Evolutionary conservation across 805 yeast species (phyloP), one percentile per base, ranked within the genome.

Genomic region (Candida palmyrensis): DNA sequence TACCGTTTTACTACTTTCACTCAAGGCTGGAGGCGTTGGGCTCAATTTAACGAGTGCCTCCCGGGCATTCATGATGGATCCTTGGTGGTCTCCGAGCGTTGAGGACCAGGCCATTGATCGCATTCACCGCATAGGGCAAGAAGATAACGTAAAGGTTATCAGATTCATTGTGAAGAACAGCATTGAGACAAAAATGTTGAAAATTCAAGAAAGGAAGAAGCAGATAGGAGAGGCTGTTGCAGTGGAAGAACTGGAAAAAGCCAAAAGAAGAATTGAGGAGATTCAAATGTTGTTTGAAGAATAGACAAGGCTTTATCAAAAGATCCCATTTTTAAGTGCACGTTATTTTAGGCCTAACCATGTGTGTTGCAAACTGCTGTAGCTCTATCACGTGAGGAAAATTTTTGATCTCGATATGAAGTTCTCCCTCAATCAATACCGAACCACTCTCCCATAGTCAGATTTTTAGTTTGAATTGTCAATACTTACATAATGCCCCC

Each of bases 21-120:
- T 88, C 41, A 89, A 87, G 54, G 95, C 96, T 1, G 97, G 97
- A 16, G 97, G 97, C 6, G 96, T 88, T 9, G 97, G 97, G 0
- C 65, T 89, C 41, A 89, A 89, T 49, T 62, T 89, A 39, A 89
- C 95, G 0, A 76, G 80, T 32, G 95, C 97, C 0, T 81, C 85
- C 0, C 70, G 75, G 22, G 97, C 94, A 2, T 87, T 79, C 45
- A 70, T 89, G 74, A 82, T 90, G 86, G 97, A 89, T 49, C 96
- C 97, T 0, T 89, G 96, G 92, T 89, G 97, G 97, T 84, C 92
- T 19, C 94, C 86, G 29, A 85, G 95, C 30, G 77, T 82, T 34
- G 96, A 87, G 48, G 86, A 84, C 32, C 96, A 87, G 54, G 96
- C 96, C 0, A 84, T 88, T 39, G 96, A 88, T 57, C 57, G 97